Evolutionary conservation across 257 asterid species (phyloP).

Genomic region (Cruciata laevipes): DNA sequence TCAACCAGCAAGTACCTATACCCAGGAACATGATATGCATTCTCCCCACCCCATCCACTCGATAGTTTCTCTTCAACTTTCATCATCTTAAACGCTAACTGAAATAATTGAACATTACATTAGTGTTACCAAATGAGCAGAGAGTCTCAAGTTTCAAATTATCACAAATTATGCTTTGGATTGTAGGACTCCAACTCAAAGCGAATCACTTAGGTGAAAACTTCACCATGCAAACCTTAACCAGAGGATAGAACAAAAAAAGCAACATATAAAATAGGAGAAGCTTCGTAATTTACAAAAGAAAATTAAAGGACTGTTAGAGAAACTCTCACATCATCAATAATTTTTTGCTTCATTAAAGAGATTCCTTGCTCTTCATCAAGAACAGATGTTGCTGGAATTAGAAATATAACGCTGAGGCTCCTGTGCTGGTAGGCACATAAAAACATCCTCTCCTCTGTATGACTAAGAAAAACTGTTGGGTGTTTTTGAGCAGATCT

Average conservation of each 20-base stretch:
- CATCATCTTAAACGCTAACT: conserved; percentile 59
- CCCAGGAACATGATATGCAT: conserved; percentile 95
- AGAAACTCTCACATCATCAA: conserved; percentile 55
- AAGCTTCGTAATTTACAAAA: neutral
- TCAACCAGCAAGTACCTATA: conserved; percentile 89
- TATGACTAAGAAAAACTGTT: conserved; percentile 64
- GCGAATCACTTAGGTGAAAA: neutral
- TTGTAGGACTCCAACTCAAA: neutral
- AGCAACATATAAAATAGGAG: neutral
- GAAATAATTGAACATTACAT: conserved; percentile 23
- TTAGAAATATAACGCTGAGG: conserved; percentile 63
- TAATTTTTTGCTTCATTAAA: conserved; percentile 66
- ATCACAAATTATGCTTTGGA: neutral
- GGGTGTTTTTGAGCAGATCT: conserved; percentile 47
- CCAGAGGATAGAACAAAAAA: neutral
- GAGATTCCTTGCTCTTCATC: conserved; percentile 79
- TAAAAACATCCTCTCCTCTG: conserved; percentile 76
- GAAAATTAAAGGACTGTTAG: neutral
- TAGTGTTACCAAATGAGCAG: neutral
- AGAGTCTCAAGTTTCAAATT: neutral
- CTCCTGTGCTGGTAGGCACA: conserved; percentile 77
- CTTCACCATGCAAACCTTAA: neutral
- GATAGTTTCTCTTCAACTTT: conserved; percentile 94
- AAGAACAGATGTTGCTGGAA: conserved; percentile 64
- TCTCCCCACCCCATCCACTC: conserved; percentile 99